phyloP scores from a whole-genome alignment of 2,329 filamentous ascomycete genomes.

The Cercospora beticola region DNA sequence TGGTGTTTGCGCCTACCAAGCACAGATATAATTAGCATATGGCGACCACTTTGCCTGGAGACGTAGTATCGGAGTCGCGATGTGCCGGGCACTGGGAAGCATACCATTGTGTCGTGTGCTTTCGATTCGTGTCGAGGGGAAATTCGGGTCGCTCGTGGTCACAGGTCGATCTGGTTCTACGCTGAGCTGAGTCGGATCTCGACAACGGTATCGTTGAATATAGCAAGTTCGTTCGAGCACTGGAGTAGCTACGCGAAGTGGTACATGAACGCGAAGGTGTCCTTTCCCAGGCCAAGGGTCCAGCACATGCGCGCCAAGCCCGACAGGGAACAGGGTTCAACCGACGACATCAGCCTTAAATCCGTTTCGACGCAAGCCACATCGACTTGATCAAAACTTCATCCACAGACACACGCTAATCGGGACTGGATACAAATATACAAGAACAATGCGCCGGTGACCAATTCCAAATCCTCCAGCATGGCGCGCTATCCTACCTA shows the following conservation, averaged over 20 bases:
- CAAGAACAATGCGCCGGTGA: background rate
- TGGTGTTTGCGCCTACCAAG: slow-evolving; percentile 70
- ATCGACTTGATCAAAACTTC: background rate
- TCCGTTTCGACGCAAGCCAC: background rate
- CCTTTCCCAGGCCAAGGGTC: slow-evolving; percentile 2
- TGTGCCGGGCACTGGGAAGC: too few species aligned
- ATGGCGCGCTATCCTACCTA: slow-evolving; percentile 39
- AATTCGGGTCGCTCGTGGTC: too few species aligned
- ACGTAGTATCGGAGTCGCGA: too few species aligned
- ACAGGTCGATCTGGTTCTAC: too few species aligned
- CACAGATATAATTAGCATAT: background rate
- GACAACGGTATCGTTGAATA: background rate
- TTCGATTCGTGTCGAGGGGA: too few species aligned
- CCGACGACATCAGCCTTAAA: slow-evolving; percentile 1
- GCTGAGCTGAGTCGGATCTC: background rate
- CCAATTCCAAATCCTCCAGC: background rate
- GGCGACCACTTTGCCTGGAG: background rate
- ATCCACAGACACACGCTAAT: background rate
- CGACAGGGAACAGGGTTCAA: slow-evolving; percentile 2
- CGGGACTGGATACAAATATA: background rate
- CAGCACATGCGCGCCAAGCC: slow-evolving; percentile 7
- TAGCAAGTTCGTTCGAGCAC: background rate
- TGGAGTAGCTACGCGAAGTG: background rate
- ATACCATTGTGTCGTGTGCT: too few species aligned
- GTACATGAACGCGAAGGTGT: slow-evolving; percentile 10